Evolutionary conservation across 192 early-diverging fungal genomes (phyloP), one percentile per base, ranked within the genome.

Genomic region (Geranomyces variabilis): DNA sequence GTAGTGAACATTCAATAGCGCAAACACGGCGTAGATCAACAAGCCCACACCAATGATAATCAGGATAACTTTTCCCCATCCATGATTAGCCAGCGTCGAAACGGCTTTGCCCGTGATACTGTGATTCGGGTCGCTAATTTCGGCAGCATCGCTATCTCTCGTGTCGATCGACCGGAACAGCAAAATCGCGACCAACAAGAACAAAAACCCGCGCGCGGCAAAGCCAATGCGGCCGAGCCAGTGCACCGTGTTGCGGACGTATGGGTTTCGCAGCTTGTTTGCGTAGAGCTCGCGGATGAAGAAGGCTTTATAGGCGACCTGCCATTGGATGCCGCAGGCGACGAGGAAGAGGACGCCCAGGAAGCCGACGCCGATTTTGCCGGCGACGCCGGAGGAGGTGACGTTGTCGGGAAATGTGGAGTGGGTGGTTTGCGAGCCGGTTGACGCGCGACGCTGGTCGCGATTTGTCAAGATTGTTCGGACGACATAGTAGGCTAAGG

Each of bases 131-230:
- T 69, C 24, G 55, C 55, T 49, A 13, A 28, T 41, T 24, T 22
- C 28, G 8, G 59, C 43, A 19, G 59, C 30, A 31, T 44, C 66
- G 19, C 70, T 63, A 8, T 55, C 44, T 3, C 10, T 10, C 31
- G 22, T 41, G 29, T 17, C 57, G 26, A 76, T 12, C 22, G 72
- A 49, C 17, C 67, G 69, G 55, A 83, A 76, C 71, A 83, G 63
- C 31, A 78, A 75, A 7, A 83, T 69, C 5, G 79, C 78, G 14
- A 83, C 81, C 57, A 79, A 77, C 67, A 83, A 67, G 67, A 83
- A 83, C 0, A 83, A 68, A 29, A 79, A 73, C 0, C 73, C 81
- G 12, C 81, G 71, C 9, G 79, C 79, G 7, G 75, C n/a, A 51
- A 83, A 83, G 10, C 81, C 81, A 24, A 83, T 63, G 56, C 76